phyloP scores from a whole-genome alignment of 225 moss, liverwort and hornwort species.

The Polytrichum formosum region DNA sequence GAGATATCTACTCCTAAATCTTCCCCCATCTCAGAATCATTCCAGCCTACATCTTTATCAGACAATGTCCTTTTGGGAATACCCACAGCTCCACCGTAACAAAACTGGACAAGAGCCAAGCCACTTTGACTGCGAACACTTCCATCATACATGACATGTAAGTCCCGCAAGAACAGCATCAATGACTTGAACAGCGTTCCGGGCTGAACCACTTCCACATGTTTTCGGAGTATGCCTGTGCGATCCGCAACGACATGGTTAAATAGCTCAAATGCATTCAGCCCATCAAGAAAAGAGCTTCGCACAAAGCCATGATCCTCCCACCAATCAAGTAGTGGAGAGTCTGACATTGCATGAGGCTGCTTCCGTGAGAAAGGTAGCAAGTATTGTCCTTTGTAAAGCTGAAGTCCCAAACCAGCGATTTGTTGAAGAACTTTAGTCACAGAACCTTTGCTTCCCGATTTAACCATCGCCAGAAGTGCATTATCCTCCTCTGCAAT shows the following conservation, averaged over 20 bases:
- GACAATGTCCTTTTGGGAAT: conserved; percentile 5
- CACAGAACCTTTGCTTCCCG: conserved; percentile 70
- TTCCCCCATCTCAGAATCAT: conserved; percentile 11
- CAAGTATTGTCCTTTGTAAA: conserved; percentile 57
- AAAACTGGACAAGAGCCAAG: conserved; percentile 64
- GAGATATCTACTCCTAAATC: conserved; percentile 2
- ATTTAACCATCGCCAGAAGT: conserved; percentile 54
- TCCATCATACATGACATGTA: conserved; percentile 76
- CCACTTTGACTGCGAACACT: conserved; percentile 76
- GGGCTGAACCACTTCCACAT: conserved; percentile 69
- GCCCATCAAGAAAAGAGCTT: conserved; percentile 82
- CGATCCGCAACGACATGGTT: conserved; percentile 71
- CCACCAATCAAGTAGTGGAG: conserved; percentile 49
- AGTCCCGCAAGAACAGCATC: conserved; percentile 74
- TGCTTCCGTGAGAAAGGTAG: conserved; percentile 27
- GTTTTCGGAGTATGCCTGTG: conserved; percentile 51
- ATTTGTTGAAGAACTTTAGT: conserved; percentile 58
- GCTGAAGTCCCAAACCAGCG: conserved; percentile 63
- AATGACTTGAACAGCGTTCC: conserved; percentile 86
- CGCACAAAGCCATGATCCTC: conserved; percentile 56
- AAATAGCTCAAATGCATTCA: conserved; percentile 64
- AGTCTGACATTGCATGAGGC: conserved; percentile 15
- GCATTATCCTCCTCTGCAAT: conserved; percentile 34
- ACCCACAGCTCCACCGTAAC: conserved; percentile 48
- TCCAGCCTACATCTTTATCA: conserved; percentile 2